phyloP scores from a whole-genome alignment of 148 eudicot species.

The Nepenthes mirabilis region DNA sequence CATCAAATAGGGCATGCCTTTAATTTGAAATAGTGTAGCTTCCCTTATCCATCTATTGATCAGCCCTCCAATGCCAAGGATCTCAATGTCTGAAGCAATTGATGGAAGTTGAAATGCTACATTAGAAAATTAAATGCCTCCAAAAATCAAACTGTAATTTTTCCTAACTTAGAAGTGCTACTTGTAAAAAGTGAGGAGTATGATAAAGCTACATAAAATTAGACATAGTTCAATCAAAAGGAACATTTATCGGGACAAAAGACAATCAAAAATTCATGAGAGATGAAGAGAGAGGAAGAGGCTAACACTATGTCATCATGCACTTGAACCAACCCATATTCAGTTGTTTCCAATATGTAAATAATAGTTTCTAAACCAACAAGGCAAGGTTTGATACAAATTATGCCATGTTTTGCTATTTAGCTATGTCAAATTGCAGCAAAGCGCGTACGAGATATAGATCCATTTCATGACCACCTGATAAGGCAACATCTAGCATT shows the following conservation, averaged over 20 bases:
- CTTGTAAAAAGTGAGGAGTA: conserved; percentile 94
- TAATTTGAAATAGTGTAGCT: conserved; percentile 65
- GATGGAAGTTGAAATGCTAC: conserved; percentile 88
- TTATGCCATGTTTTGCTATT: background rate
- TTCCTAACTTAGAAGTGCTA: conserved; percentile 87
- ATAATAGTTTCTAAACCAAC: no score
- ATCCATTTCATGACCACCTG: conserved; percentile 25
- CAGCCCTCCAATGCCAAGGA: conserved; percentile 45
- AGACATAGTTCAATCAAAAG: background rate
- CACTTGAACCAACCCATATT: no score
- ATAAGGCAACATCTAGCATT: conserved; percentile 54
- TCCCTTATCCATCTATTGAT: conserved; percentile 81
- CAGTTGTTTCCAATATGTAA: no score
- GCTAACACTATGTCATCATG: no score
- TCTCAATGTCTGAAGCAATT: conserved; percentile 63
- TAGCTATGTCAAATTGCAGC: background rate
- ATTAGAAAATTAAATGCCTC: conserved; percentile 73
- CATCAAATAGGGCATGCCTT: conserved; percentile 79
- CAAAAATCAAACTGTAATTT: conserved; percentile 67
- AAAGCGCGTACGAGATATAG: conserved; percentile 28
- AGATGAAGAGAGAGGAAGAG: no score
- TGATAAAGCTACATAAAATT: conserved; percentile 61
- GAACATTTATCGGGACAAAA: no score
- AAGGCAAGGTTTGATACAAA: background rate
- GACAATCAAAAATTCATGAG: no score